Evolutionary conservation across 345 rosid species (phyloP), one percentile per base, ranked within the genome.

Genomic region (Salix purpurea): DNA sequence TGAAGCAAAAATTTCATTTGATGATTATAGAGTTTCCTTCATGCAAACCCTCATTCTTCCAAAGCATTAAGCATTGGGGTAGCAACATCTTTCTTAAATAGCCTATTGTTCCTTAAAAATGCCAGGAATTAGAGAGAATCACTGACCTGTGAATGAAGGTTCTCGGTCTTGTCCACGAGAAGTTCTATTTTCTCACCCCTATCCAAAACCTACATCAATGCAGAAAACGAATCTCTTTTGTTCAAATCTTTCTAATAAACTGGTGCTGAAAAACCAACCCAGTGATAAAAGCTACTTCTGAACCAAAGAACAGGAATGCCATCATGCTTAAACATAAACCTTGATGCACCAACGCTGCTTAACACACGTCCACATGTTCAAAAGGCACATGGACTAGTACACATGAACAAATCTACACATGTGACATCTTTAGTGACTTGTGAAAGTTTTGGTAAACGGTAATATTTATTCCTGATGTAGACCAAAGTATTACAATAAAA

Each of bases 101-200:
- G 36, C 26, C 8, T 30, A 5, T 42, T 50, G 42, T 11, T 70
- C 1, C 13, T n/a, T 30, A 50, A 11, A 56, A 28, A 70, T 8
- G 26, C 13, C 61, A 70, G 0, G 5, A 12, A 28, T 16, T 56
- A 62, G 2, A 78, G 60, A n/a, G 62, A 76, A 21, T 7, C 68
- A 70, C 80, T 65, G 34, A 80, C 88, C 84, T 85, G 84, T 11
- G 81, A 73, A 74, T 78, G 88, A 60, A 85, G 86, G 71, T 78
- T 85, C 75, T 85, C 84, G 4, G 88, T 80, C 78, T 85, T 85
- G 67, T 85, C 88, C 76, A 85, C 86, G 32, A 85, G 79, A 12
- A 85, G 80, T 74, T 85, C 88, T 73, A 85, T 85, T 74, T 85
- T 85, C 66, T 85, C 84, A 48, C 88, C 88, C 62, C 88, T 74